Evolutionary conservation across 2,329 filamentous ascomycete species (phyloP), one percentile per base, ranked within the genome.

Genomic region (Diaporthe citri): DNA sequence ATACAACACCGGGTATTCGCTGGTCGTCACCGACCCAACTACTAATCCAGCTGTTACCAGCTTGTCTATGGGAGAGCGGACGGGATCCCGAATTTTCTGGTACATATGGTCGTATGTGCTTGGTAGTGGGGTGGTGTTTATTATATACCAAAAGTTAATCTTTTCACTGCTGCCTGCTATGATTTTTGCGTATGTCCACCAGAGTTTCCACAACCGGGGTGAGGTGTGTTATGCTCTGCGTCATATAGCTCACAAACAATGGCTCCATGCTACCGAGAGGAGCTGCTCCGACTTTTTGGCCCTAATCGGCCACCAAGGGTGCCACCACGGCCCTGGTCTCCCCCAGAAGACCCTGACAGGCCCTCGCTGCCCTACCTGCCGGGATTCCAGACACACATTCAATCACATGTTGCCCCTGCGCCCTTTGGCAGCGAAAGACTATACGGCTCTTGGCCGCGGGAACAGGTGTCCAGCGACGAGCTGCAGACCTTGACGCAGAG

Each of bases 311-410:
- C 60, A 48, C 41, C 25, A 34, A 48, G 25, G 60, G 41, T 3
- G 60, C 60, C 41, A 64, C 28, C 2, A 64, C 17, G 1, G 7
- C 1, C 8, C 17, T 46, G 41, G 60, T 46, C 60, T n/a, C 60
- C 60, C 3, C 25, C 60, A 46, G 9, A 3, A 15, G 60, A 64
- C 28, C 60, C 41, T 28, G 39, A 64, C 41, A 64, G 60, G 28
- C 60, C 60, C 41, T n/a, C 25, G 60, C 25, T 64, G 60, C 60
- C 60, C 25, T 64, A 64, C 60, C 8, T 48, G 41, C 28, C 41
- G 2, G 60, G 41, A 3, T 64, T 64, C 41, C 17, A 48, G 60
- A 41, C 60, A 48, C 25, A 22, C 0, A 64, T 64, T 10, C 41
- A 64, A 13, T 64, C 41, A 41, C 60, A 64, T 48, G 28, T 64